Evolutionary conservation across 1,284 basidiomycete genomes (phyloP), one percentile per base, ranked within the genome.

Genomic region (Xerocomus nothofagi): DNA sequence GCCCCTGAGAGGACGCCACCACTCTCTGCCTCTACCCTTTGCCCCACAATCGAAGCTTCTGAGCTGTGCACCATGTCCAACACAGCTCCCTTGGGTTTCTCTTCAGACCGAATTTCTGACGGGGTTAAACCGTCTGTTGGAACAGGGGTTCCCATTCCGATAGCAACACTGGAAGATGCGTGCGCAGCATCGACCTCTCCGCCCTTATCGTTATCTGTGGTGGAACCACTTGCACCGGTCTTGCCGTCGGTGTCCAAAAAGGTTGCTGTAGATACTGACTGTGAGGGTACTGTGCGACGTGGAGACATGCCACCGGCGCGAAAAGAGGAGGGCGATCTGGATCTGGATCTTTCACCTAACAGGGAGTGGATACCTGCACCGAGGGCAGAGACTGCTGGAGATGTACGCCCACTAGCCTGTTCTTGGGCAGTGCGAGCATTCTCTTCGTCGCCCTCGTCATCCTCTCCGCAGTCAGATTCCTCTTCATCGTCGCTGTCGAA

Each of bases 331-430:
- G 40, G 36, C 2, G 45, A 49, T 39, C 42, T 49, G 23, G 31
- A 15, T 27, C 30, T 31, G 21, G 49, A 20, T 43, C 52, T 42
- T 27, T 40, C 30, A 42, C 42, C 57, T 5, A 62, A 47, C 7
- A 51, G 44, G 42, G 49, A 54, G 15, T 39, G 49, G 24, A 51
- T 24, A 12, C 51, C 37, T 18, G 51, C 33, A 29, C 60, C 58
- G 18, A 65, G 50, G 24, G 60, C 58, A 30, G 60, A 67, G 23
- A 63, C 51, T 3, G 58, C 62, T 20, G 60, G 64, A 34, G 62
- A 69, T 38, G 65, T 40, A 36, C 59, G 65, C 11, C 63, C 67
- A 43, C 61, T 69, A 15, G 47, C 27, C 12, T 48, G 48, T 39
- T 67, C 62, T 24, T 54, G 57, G 11, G 61, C 57, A 12, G 53